Percentiles rank a stretch among this genome's conserved stretches.
Conservation (phyloP, 2,329 filamentous ascomycete genomes). For the Fusarium pininemorale region DNA sequence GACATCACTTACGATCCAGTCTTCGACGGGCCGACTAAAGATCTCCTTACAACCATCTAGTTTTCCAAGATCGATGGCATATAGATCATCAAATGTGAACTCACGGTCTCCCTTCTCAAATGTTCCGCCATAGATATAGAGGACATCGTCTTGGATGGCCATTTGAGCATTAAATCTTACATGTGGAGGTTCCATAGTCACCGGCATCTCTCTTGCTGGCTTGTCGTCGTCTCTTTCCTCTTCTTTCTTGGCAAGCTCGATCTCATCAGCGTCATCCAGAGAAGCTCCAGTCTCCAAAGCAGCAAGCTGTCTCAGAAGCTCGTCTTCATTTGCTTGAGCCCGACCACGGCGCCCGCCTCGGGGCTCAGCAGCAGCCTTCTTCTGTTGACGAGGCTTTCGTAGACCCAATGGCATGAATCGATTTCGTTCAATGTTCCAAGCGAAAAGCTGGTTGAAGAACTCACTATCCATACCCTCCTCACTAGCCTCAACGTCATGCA, state of each 20-base stretch:
- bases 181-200: constrained; percentile 86
- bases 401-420: constrained; percentile 88
- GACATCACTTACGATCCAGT: constrained; percentile 73
- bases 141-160: constrained; percentile 87
- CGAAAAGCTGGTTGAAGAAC: constrained; percentile 92
- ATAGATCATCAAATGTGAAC: constrained; percentile 95
- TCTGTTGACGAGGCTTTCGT: constrained; percentile 75
- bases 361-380: constrained; percentile 64
- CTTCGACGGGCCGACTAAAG: constrained; percentile 82
- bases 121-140: constrained; percentile 95
- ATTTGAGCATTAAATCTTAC: constrained; percentile 90
- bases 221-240: constrained; percentile 65
- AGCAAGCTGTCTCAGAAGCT: constrained; percentile 85
- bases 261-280: constrained; percentile 61
- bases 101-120: constrained; percentile 95
- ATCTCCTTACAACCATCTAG: constrained; percentile 93
- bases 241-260: constrained; percentile 61
- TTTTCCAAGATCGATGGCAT: constrained; percentile 92
- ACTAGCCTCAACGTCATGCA: constrained; percentile 89
- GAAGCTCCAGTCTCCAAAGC: constrained; percentile 81
- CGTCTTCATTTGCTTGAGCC: constrained; percentile 90
- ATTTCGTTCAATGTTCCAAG: constrained; percentile 96
- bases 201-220: constrained; percentile 68
- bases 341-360: constrained; percentile 72
- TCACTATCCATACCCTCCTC: constrained; percentile 97